These are phyloP conservation scores for Russula dissimulans DNA, from an alignment of 768 basidiomycete species.

Conservation along the genomic window DNA sequence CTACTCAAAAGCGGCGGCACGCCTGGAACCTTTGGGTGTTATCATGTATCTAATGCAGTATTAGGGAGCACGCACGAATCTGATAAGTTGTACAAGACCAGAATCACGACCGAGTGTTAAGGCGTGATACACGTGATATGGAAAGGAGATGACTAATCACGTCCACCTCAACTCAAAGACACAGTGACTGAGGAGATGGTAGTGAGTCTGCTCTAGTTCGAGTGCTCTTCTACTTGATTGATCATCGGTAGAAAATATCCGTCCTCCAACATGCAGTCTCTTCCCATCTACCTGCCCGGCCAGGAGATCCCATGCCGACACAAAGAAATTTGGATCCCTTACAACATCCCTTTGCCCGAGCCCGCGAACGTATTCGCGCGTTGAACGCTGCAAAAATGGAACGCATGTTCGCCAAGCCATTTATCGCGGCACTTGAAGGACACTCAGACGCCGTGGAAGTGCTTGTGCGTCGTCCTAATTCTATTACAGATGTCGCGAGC, in stretches of 20 bases:
- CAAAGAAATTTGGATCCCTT: conserved; percentile 89
- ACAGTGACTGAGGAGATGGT: conserved; percentile 1
- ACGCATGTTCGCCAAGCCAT: conserved; percentile 95
- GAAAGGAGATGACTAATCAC: too few species aligned
- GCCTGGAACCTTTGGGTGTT: too few species aligned
- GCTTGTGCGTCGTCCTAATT: conserved; percentile 8
- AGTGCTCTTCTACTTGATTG: neutral
- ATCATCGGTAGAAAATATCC: conserved; percentile 58
- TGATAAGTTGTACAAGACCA: too few species aligned
- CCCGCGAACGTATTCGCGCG: conserved; percentile 88
- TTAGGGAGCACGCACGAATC: too few species aligned
- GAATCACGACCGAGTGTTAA: too few species aligned
- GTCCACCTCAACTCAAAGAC: too few species aligned
- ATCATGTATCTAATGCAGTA: too few species aligned
- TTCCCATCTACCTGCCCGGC: conserved; percentile 59
- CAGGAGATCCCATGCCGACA: conserved; percentile 78
- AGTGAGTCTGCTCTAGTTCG: neutral
- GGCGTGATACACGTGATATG: too few species aligned
- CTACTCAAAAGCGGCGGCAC: too few species aligned
- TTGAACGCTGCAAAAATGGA: conserved; percentile 96
- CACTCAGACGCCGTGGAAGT: conserved; percentile 40
- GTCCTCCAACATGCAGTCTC: conserved; percentile 79
- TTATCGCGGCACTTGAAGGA: conserved; percentile 82
- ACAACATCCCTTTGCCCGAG: conserved; percentile 91
- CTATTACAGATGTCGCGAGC: conserved; percentile 26